phyloP scores from a whole-genome alignment of 345 rosid genomes.

The Eucalyptus marginata region DNA sequence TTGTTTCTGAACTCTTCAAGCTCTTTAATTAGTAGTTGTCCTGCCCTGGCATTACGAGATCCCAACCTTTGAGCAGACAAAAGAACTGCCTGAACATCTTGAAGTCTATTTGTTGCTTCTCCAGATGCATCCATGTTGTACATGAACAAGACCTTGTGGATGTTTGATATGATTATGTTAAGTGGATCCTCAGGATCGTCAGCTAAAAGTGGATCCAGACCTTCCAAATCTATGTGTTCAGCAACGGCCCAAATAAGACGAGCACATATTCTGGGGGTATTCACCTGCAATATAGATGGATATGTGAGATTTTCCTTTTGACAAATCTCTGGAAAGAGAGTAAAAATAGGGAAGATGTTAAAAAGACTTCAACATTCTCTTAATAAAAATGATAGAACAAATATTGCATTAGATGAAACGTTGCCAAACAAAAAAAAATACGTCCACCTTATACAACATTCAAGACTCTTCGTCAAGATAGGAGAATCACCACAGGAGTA shows the following conservation, averaged over 20 bases:
- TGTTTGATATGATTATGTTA: slow-evolving; percentile 70
- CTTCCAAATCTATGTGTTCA: slow-evolving; percentile 93
- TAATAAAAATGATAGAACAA: background rate
- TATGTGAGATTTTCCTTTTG: background rate
- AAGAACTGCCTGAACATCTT: slow-evolving; percentile 94
- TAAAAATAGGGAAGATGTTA: background rate
- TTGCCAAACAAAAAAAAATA: background rate
- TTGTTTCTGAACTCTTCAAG: slow-evolving; percentile 87
- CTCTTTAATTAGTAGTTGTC: slow-evolving; percentile 69
- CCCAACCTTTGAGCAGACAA: slow-evolving; percentile 83
- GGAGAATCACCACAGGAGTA: background rate
- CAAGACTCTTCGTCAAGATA: background rate
- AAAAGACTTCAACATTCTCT: background rate
- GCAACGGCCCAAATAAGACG: slow-evolving; percentile 88
- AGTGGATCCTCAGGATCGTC: slow-evolving; percentile 97
- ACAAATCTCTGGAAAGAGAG: background rate
- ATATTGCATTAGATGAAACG: background rate
- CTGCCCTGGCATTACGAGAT: slow-evolving; percentile 80
- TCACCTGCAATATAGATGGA: slow-evolving; percentile 42
- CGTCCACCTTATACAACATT: background rate
- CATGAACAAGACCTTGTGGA: slow-evolving; percentile 80
- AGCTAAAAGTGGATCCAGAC: slow-evolving; percentile 95
- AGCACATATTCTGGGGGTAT: slow-evolving; percentile 60
- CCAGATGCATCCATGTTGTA: slow-evolving; percentile 76
- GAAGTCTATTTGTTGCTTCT: slow-evolving; percentile 67